Evolutionary conservation across 1,284 basidiomycete genomes (phyloP), one percentile per base, ranked within the genome.

Genomic region (Moniliella sp.): DNA sequence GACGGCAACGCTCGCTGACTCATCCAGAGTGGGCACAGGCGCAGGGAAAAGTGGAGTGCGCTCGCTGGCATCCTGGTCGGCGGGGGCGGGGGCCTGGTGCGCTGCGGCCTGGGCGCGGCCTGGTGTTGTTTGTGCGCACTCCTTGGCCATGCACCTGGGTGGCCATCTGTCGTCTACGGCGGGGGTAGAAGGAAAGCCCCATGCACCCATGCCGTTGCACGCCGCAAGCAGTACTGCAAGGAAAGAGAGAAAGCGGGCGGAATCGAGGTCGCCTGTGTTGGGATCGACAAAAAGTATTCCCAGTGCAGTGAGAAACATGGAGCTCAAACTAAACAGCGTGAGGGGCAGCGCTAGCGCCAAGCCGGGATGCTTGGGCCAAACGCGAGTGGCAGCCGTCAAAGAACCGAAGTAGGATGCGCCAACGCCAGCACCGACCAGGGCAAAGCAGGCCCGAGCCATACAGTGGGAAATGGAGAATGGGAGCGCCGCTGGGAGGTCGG

Each of bases 311-410:
- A 43, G 35, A 16, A 43, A 37, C 28, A 43, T 32, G 16, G 35
- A 38, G 14, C 35, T 38, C 8, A 43, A 27, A 17, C 34, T 36
- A 25, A 43, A 43, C 15, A 43, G 35, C 5, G 41, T 43, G 19
- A 40, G 28, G 15, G 41, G 41, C 10, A 42, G 18, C 2, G 41
- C 31, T 7, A 43, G 32, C 5, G 41, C 41, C n/a, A 43, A 29
- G 8, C 34, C 36, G 14, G 25, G 27, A 18, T 27, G 15, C n/a
- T n/a, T n/a, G n/a, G 30, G 32, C 25, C 40, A 43, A 12, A 32
- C 19, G 16, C 30, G 18, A 7, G 41, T 34, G 10, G 41, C 31
- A 5, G 39, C 32, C 3, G 33, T 33, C 14, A 43, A 25, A 12
- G 39, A 34, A 14, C 34, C 15, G 23, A 43, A 43, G 26, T 42